Evolutionary conservation across 139 green algal genomes (phyloP).

Genomic region (Chlamydomonas urium): DNA sequence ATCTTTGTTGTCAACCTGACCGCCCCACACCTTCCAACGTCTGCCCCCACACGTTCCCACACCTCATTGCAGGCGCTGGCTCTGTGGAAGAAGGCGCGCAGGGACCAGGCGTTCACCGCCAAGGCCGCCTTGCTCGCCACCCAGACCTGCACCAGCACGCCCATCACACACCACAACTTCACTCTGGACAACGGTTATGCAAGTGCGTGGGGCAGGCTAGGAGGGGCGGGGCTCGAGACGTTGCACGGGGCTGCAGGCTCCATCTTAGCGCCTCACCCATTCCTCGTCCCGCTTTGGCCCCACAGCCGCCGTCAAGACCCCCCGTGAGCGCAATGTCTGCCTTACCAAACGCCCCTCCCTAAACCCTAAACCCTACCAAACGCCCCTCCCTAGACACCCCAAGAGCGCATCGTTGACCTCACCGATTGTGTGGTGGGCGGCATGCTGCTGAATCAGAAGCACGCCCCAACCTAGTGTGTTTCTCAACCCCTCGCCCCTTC

Average conservation of each 20-base stretch:
- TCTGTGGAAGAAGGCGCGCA: slow-evolving; percentile 59
- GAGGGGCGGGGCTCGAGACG: no score
- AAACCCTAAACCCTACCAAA: no score
- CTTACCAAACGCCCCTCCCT: slow-evolving; percentile 7
- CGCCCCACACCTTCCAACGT: no score
- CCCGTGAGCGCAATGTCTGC: slow-evolving; percentile 52
- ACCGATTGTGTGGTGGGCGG: slow-evolving; percentile 67
- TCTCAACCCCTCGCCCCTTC: no score
- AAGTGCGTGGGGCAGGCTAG: no score
- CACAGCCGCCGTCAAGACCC: slow-evolving; percentile 26
- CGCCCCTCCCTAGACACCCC: no score
- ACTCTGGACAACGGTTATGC: slow-evolving; percentile 53
- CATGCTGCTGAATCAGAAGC: slow-evolving; percentile 62
- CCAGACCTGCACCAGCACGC: slow-evolving; percentile 41
- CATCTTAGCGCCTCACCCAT: no score
- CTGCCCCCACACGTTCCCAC: background rate
- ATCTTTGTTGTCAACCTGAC: no score
- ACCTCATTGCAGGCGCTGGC: slow-evolving; percentile 48
- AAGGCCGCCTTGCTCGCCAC: slow-evolving; percentile 55
- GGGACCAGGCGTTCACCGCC: slow-evolving; percentile 30
- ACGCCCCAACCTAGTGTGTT: no score
- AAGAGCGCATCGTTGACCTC: no score
- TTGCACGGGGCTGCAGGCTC: no score
- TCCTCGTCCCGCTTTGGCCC: no score
- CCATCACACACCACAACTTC: slow-evolving; percentile 37